Evolutionary conservation across 805 yeast genomes (phyloP).

Genomic region (Candida railenensis): DNA sequence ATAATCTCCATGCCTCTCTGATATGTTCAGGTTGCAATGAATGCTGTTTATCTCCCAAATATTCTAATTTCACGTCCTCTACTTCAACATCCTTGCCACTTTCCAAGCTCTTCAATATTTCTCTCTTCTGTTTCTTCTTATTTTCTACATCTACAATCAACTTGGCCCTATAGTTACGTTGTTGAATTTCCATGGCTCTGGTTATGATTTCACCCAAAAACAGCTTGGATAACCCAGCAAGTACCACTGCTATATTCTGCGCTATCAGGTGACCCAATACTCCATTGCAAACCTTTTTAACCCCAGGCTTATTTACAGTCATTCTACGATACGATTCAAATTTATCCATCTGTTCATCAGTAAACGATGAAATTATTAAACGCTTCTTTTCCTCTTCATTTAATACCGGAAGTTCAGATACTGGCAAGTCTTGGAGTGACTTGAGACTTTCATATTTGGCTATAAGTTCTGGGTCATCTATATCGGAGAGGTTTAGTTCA

Average conservation of each 20-base stretch:
- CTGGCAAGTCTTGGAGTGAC: constrained; percentile 27
- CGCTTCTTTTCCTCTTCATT: constrained; percentile 57
- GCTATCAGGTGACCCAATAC: constrained; percentile 79
- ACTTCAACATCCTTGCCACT: constrained; percentile 36
- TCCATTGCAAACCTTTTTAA: constrained; percentile 76
- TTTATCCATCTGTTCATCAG: constrained; percentile 79
- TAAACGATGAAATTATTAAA: constrained; percentile 68
- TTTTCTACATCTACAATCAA: constrained; percentile 33
- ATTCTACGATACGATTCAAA: constrained; percentile 87
- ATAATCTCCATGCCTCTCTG: constrained; percentile 84
- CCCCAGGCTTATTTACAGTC: constrained; percentile 57
- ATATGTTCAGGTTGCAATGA: constrained; percentile 84
- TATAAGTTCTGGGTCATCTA: constrained; percentile 34
- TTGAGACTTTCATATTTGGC: constrained; percentile 26
- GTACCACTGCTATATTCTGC: constrained; percentile 72
- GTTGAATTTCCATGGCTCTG: constrained; percentile 70
- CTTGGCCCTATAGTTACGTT: constrained; percentile 47
- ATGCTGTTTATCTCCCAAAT: constrained; percentile 42
- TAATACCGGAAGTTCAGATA: constrained; percentile 11
- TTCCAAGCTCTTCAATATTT: constrained; percentile 36
- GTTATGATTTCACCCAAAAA: constrained; percentile 90
- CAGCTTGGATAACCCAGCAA: constrained; percentile 85
- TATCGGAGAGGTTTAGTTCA: constrained; percentile 30
- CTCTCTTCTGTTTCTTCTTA: constrained; percentile 37
- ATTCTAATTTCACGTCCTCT: constrained; percentile 22